A percentile compares a stretch with the other conserved stretches of the same genome.
Evolutionary conservation across 2,329 filamentous ascomycete species (phyloP).

Genomic region (Trichoderma koningiopsis): DNA sequence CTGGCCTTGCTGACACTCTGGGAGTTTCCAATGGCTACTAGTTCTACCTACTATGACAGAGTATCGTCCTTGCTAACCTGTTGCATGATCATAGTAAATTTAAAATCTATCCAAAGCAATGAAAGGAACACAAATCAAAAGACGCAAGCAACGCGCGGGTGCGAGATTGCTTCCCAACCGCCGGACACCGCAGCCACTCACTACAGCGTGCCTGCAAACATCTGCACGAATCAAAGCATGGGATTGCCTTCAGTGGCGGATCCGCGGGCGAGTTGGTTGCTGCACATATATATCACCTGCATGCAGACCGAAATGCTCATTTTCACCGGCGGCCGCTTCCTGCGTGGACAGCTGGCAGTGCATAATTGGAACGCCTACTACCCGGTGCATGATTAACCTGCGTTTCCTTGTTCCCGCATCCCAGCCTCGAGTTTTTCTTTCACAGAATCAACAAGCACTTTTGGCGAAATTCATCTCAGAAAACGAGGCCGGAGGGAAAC

Average conservation of each 20-base stretch:
- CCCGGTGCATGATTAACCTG: not conserved
- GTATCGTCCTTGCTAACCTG: not conserved
- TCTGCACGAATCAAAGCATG: slow-evolving; percentile 9
- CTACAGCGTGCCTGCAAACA: not conserved
- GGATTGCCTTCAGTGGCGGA: not conserved
- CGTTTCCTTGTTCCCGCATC: not conserved
- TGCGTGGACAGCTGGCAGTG: slow-evolving; percentile 22
- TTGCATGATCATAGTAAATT: not conserved
- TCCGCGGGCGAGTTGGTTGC: slow-evolving; percentile 3
- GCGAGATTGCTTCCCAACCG: not conserved
- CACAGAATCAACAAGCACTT: not conserved
- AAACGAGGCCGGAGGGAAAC: not conserved
- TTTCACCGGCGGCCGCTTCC: slow-evolving; percentile 14
- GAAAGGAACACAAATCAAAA: not conserved
- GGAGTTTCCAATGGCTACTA: not conserved
- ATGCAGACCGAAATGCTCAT: slow-evolving; percentile 14
- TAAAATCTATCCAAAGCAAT: not conserved
- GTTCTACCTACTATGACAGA: not conserved
- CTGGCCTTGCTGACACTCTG: not conserved
- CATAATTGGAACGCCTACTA: slow-evolving; percentile 13
- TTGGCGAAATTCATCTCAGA: not conserved
- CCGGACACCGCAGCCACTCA: not conserved
- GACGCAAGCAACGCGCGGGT: not conserved
- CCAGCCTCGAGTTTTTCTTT: not conserved
- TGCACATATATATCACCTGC: slow-evolving; percentile 17